phyloP scores from a whole-genome alignment of 139 green algal genomes.

The Tetratostichococcus sp. region DNA sequence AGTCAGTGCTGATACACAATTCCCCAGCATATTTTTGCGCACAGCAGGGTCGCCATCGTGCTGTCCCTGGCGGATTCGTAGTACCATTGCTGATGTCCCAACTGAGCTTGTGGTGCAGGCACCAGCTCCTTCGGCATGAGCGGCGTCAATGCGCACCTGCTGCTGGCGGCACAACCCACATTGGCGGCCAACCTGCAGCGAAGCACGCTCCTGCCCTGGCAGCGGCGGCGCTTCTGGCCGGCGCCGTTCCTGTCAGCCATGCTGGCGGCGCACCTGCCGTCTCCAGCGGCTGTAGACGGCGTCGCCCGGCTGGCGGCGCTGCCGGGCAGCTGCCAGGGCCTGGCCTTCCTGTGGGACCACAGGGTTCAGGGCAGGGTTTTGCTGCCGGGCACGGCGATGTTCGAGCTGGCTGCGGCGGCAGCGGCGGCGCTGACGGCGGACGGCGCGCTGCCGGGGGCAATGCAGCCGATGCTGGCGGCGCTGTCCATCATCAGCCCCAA shows the following conservation, averaged over 20 bases:
- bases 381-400: constrained; percentile 48
- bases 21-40: too few relatives aligned
- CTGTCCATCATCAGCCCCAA: background rate
- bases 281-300: background rate
- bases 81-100: too few relatives aligned
- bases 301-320: background rate
- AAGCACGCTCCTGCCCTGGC: constrained; percentile 4
- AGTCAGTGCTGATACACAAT: too few relatives aligned
- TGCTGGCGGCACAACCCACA: background rate
- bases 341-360: constrained; percentile 52
- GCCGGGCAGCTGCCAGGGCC: background rate
- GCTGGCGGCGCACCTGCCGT: constrained; percentile 5
- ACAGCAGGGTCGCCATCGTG: too few relatives aligned
- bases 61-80: too few relatives aligned
- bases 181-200: background rate
- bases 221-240: constrained; percentile 11
- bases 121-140: constrained; percentile 84
- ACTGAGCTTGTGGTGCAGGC: constrained; percentile 25
- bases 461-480: background rate
- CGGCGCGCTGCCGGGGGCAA: background rate
- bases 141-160: constrained; percentile 73
- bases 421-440: constrained; percentile 1
- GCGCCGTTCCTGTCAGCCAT: background rate
- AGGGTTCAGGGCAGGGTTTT: constrained; percentile 19
- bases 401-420: constrained; percentile 50